Evolutionary conservation across 768 basidiomycete species (phyloP).

Genomic region (Lentinula edodes): DNA sequence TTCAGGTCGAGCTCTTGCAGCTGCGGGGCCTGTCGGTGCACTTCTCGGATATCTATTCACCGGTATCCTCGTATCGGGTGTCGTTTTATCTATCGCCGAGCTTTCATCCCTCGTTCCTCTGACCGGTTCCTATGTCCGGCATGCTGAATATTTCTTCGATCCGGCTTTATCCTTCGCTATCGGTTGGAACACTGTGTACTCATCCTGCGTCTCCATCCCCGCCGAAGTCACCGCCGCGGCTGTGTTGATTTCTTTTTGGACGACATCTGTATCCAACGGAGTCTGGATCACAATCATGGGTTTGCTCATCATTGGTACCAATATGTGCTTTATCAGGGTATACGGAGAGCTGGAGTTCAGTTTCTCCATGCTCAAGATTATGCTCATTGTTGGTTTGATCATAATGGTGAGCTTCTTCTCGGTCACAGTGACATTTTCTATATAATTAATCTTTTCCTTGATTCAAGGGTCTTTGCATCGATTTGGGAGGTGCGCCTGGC

Average conservation of each 20-base stretch:
- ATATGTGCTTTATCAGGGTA: slow-evolving; percentile 35
- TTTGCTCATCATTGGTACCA: slow-evolving; percentile 13
- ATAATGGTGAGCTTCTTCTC: slow-evolving; percentile 19
- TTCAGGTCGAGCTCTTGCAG: slow-evolving; percentile 40
- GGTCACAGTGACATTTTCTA: background rate
- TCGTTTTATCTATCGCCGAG: slow-evolving; percentile 33
- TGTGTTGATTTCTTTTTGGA: slow-evolving; percentile 44
- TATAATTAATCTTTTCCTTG: background rate
- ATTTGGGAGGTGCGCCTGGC: slow-evolving; percentile 46
- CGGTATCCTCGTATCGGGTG: slow-evolving; percentile 28
- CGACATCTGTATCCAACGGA: slow-evolving; percentile 11
- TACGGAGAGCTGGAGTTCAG: slow-evolving; percentile 56
- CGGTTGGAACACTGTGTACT: slow-evolving; percentile 46
- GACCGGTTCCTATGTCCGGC: slow-evolving; percentile 50
- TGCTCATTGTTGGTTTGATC: slow-evolving; percentile 34
- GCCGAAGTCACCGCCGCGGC: slow-evolving; percentile 51
- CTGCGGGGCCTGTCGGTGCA: slow-evolving; percentile 49
- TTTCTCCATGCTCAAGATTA: slow-evolving; percentile 43
- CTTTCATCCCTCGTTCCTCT: slow-evolving; percentile 20
- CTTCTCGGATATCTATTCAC: slow-evolving; percentile 43
- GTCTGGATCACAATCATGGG: slow-evolving; percentile 9
- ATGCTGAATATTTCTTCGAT: slow-evolving; percentile 50
- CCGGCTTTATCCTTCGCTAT: slow-evolving; percentile 38
- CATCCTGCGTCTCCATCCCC: slow-evolving; percentile 33
- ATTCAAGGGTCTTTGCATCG: slow-evolving; percentile 36